phyloP scores from a whole-genome alignment of 2,329 filamentous ascomycete genomes.

The Ophiostoma fasciatum region DNA sequence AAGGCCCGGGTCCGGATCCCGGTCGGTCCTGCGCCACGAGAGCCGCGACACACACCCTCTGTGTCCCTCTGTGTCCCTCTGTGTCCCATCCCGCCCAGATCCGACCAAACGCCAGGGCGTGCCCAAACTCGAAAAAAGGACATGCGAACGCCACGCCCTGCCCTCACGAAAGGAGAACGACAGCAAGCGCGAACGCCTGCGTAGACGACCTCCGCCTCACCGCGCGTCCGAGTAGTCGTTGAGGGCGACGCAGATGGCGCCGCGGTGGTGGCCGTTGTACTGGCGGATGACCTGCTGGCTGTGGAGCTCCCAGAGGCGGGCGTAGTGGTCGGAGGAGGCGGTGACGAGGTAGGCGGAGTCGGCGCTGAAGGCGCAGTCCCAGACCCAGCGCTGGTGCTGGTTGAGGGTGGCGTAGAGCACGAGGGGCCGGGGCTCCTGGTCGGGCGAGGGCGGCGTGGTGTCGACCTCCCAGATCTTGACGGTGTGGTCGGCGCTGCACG shows the following conservation, averaged over 20 bases:
- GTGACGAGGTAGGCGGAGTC: conserved; percentile 89
- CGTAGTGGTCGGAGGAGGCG: conserved; percentile 87
- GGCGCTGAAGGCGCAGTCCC: conserved; percentile 91
- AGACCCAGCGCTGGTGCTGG: conserved; percentile 90
- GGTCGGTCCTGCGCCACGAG: no score
- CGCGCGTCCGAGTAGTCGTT: conserved; percentile 65
- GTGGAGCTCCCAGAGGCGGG: conserved; percentile 74
- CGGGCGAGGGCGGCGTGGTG: conserved; percentile 32
- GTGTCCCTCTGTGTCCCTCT: no score
- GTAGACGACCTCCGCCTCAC: conserved; percentile 12
- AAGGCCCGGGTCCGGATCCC: no score
- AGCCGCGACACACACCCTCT: no score
- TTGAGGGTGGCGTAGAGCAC: conserved; percentile 76
- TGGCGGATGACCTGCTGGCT: conserved; percentile 84
- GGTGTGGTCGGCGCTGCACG: conserved; percentile 84
- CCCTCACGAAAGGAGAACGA: no score
- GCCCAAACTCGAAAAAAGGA: no score
- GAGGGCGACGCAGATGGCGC: conserved; percentile 80
- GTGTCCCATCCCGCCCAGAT: no score
- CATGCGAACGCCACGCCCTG: no score
- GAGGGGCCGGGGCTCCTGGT: conserved; percentile 42
- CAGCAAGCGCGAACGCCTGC: no score
- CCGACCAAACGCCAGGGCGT: no score
- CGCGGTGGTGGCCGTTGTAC: conserved; percentile 88
- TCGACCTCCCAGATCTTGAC: conserved; percentile 95